Evolutionary conservation across 306 rosid species (phyloP), one percentile per base, ranked within the genome.

Genomic region (Macrotyloma uniflorum): DNA sequence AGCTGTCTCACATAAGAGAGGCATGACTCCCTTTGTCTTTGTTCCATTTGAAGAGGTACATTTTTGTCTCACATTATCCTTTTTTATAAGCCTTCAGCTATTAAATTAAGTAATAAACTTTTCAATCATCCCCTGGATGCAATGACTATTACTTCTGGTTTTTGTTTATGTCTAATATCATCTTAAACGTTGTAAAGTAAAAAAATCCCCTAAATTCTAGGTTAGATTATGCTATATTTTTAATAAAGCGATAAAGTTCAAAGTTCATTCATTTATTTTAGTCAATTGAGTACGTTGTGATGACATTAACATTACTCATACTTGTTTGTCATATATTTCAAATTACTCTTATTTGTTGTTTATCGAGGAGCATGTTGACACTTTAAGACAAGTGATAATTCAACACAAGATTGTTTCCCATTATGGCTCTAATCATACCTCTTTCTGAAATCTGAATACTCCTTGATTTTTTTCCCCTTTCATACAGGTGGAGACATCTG

Each of bases 1-100:
- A 35, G 95, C 97, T 42, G 91, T 91, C 83, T 91, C 98, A 16
- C 97, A 92, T 75, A 89, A 78, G 83, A 89, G 98, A 87, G 98
- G 98, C 70, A 71, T 91, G 84, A 86, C 85, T 40, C 93, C 98
- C 67, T 92, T 95, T 79, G 96, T 95, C 80, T 89, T 95, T 74
- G 90, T 91, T 78, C 97, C 96, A 6, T 92, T 95, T 72, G 92
- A 91, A 23, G 89, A 95, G 97, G 98, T 95, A 85, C 71, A 6
- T 4, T 65, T 71, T 59, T 36, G 23, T 82, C 58, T 78, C 42
- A 8, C 47, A 11, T 10, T 50, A 5, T 40, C 38, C 33, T 78
- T 47, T 19, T 6, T 36, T 30, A 49, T 38, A 54, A 5, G 40
- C 75, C 33, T 64, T 59, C 33, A 13, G 46, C 14, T 5, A 72